A percentile compares a stretch with the other conserved stretches of the same genome.
Conservation (phyloP, 139 green algal species). For the Yamagishiella unicocca region DNA sequence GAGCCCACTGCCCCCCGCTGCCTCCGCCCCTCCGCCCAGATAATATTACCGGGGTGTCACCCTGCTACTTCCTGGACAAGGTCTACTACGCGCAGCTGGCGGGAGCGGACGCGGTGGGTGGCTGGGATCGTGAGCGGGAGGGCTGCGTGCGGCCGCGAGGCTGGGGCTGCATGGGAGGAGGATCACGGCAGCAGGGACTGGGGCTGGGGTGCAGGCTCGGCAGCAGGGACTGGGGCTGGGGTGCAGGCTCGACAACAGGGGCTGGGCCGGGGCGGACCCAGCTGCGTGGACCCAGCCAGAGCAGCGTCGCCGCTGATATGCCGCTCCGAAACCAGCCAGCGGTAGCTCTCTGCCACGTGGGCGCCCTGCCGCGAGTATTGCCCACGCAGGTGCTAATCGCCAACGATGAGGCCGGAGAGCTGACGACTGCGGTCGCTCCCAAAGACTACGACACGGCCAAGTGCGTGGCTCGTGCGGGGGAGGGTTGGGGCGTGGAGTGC, state of each 20-base stretch:
- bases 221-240: neutral
- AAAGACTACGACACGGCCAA: constrained; percentile 63
- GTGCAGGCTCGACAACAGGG: neutral
- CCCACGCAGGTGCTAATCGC: constrained; percentile 61
- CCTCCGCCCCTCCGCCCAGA: neutral
- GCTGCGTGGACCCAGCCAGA: neutral
- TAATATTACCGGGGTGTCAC: neutral
- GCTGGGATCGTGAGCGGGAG: neutral
- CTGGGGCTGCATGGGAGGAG: neutral
- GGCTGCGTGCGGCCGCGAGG: neutral
- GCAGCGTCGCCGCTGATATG: neutral
- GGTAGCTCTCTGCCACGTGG: neutral
- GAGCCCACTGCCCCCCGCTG: too few species aligned
- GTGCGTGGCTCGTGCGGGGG: constrained; percentile 30
- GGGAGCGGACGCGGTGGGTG: constrained; percentile 82
- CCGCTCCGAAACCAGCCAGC: neutral
- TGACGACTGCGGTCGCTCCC: constrained; percentile 65
- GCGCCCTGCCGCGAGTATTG: constrained; percentile 50
- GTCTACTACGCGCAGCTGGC: constrained; percentile 89
- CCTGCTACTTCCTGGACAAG: constrained; percentile 94
- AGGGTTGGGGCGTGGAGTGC: neutral
- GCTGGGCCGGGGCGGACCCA: neutral
- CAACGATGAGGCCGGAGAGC: constrained; percentile 56
- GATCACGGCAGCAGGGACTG: neutral
- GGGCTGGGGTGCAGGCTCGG: neutral